Percentiles rank a stretch among this genome's conserved stretches.
These are phyloP conservation scores for Penicillium hordei DNA, from an alignment of 2,329 filamentous ascomycete genomes.

Conservation along the genomic window DNA sequence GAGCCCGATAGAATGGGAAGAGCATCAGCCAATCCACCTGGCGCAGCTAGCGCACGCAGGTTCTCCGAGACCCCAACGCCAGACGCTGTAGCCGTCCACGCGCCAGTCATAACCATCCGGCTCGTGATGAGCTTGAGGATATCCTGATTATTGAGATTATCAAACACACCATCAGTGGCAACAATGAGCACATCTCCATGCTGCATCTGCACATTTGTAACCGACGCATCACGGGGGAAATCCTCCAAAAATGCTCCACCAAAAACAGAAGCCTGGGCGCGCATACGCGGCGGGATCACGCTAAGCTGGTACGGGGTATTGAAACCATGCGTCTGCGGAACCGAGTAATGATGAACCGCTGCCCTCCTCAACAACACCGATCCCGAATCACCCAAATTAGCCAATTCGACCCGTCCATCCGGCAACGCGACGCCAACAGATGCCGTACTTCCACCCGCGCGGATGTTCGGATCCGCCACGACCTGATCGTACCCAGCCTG, in stretches of 20 bases:
- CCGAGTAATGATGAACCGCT: slow-evolving; percentile 77
- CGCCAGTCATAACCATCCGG: slow-evolving; percentile 70
- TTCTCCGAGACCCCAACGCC: slow-evolving; percentile 65
- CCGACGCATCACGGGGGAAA: slow-evolving; percentile 77
- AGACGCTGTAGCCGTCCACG: slow-evolving; percentile 66
- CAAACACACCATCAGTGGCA: slow-evolving; percentile 92
- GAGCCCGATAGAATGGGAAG: slow-evolving; percentile 18
- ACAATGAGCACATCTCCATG: slow-evolving; percentile 94
- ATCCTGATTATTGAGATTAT: slow-evolving; percentile 91
- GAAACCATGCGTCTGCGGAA: slow-evolving; percentile 91
- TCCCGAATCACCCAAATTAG: slow-evolving; percentile 93
- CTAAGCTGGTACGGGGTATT: slow-evolving; percentile 96
- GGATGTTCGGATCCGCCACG: slow-evolving; percentile 68
- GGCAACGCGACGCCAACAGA: slow-evolving; percentile 76
- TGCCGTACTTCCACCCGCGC: slow-evolving; percentile 86
- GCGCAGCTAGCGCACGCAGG: slow-evolving; percentile 55
- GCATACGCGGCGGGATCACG: slow-evolving; percentile 76
- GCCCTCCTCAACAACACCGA: slow-evolving; percentile 85
- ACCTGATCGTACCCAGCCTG: slow-evolving; percentile 82
- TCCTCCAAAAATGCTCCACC: slow-evolving; percentile 80
- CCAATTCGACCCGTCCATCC: slow-evolving; percentile 76
- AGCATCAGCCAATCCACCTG: slow-evolving; percentile 42
- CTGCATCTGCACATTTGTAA: slow-evolving; percentile 71
- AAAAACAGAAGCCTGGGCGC: slow-evolving; percentile 77
- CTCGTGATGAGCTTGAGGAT: slow-evolving; percentile 76